Evolutionary conservation across 495 filamentous ascomycete genomes (phyloP).

Genomic region (Apodospora peruviana): DNA sequence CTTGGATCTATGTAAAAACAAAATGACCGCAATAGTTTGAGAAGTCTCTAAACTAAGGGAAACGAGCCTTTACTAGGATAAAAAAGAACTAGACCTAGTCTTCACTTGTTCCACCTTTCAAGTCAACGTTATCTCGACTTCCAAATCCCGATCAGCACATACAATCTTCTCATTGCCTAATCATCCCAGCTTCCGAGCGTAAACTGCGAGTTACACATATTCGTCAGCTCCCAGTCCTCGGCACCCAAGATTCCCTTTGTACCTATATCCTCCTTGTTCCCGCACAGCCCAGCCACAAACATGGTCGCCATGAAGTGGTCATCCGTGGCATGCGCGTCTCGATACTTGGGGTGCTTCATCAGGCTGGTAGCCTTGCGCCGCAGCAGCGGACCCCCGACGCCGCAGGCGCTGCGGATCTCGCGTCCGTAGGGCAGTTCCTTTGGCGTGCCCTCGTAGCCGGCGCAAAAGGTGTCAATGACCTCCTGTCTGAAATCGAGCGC

Average conservation of each 20-base stretch:
- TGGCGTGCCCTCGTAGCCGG: slow-evolving; percentile 18
- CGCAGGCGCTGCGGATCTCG: slow-evolving; percentile 8
- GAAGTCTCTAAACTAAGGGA: too few relatives aligned
- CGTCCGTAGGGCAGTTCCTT: slow-evolving; percentile 22
- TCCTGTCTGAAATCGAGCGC: slow-evolving; percentile 57
- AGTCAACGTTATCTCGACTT: not conserved
- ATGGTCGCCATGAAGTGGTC: slow-evolving; percentile 57
- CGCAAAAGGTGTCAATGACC: slow-evolving; percentile 46
- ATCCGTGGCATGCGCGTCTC: slow-evolving; percentile 59
- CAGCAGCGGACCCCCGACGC: slow-evolving; percentile 37
- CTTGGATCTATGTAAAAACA: too few relatives aligned
- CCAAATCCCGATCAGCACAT: too few relatives aligned
- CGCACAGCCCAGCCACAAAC: slow-evolving; percentile 53
- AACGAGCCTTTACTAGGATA: too few relatives aligned
- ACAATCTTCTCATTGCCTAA: too few relatives aligned
- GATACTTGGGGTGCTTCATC: slow-evolving; percentile 56
- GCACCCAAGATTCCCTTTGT: slow-evolving; percentile 39
- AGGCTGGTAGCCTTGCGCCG: slow-evolving; percentile 46
- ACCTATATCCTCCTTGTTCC: slow-evolving; percentile 43
- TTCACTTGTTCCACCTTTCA: not conserved
- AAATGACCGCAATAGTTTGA: too few relatives aligned
- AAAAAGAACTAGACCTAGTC: not conserved
- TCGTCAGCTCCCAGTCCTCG: slow-evolving; percentile 59
- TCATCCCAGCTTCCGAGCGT: slow-evolving; percentile 35
- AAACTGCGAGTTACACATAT: slow-evolving; percentile 62